Base-by-base conservation (phyloP, 2,329 filamentous ascomycete species). In the Sclerotinia subarctica region DNA sequence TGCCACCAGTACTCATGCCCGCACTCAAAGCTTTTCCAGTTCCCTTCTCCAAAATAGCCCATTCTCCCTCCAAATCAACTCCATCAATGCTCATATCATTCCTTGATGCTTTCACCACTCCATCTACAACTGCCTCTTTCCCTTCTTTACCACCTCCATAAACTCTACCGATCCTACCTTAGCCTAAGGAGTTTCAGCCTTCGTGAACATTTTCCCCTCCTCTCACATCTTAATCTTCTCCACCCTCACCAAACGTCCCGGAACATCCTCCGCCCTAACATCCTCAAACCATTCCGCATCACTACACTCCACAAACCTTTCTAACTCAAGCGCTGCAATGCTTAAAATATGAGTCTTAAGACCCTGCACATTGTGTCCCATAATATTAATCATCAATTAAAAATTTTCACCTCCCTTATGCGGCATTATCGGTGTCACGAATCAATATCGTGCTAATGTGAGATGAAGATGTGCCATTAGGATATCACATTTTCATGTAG, bases 301-400 rank as follows among this genome's bases (percentile, higher is more conserved):
- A 17, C 13, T 3, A 2, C 21, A 15, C 2, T 49, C 42, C 4
- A 60, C n/a, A 60, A 10, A 49, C 4, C 11, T n/a, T 1, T 19
- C 29, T 15, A 56, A 15, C 19, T 56, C 21, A n/a, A 15, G 3
- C 2, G 32, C 21, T 2, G 29, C 53, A 3, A 56, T 38, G 19
- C 38, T 38, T 19, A 56, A 32, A 10, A 56, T 56, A 38, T 56
- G 29, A 5, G 53, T 29, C 21, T 11, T 29, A 6, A 56, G n/a
- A n/a, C 35, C 21, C 13, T 38, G 52, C 2, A 35, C 10, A 54
- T 35, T 35, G 5, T 54, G 29, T 35, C 52, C 52, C 52, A 54
- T 54, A 10, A 54, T 54, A 13, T n/a, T 54, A n/a, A 54, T 54
- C 52, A 54, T 54, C 52, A 54, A n/a, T n/a, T 54, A 29, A 54